phyloP scores from a whole-genome alignment of 106 monocot genomes.

The Alisma plantagoaquatica region DNA sequence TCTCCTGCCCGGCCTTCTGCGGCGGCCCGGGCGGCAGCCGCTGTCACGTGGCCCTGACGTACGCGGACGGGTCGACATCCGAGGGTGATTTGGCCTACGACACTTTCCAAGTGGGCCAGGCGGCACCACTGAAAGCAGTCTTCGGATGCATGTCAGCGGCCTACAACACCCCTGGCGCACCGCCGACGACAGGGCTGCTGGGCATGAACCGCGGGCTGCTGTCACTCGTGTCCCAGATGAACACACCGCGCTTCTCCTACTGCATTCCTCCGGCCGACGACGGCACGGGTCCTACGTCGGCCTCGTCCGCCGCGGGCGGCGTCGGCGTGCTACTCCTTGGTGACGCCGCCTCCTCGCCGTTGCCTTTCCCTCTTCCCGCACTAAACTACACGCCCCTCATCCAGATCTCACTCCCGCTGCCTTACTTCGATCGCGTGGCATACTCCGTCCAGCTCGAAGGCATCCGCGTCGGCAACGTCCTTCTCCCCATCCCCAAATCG shows the following conservation, averaged over 20 bases:
- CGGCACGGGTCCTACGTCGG: no score
- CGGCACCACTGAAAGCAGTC: constrained; percentile 26
- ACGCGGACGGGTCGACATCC: constrained; percentile 74
- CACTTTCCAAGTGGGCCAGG: constrained; percentile 34
- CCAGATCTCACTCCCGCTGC: no score
- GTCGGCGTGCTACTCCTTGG: constrained; percentile 53
- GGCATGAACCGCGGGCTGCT: constrained; percentile 83
- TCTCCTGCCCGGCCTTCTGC: constrained; percentile 42
- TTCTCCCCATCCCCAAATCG: constrained; percentile 54
- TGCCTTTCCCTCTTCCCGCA: no score
- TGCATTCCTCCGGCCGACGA: no score
- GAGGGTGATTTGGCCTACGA: constrained; percentile 66
- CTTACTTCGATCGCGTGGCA: no score
- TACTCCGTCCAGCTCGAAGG: no score
- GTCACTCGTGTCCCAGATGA: constrained; percentile 66
- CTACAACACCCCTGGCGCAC: constrained; percentile 16
- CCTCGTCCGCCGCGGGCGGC: constrained; percentile 40
- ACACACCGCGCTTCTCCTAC: constrained; percentile 51
- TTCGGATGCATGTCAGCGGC: constrained; percentile 65
- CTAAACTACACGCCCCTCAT: no score
- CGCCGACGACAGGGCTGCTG: constrained; percentile 48
- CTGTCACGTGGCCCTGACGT: constrained; percentile 68
- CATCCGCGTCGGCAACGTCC: constrained; percentile 39
- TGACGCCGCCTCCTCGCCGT: no score
- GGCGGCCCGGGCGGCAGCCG: constrained; percentile 13